Percentiles rank a stretch among this genome's conserved stretches.
These are phyloP conservation scores for Trichoderma lentiforme DNA, from an alignment of 2,329 filamentous ascomycete species.

Conservation along the genomic window DNA sequence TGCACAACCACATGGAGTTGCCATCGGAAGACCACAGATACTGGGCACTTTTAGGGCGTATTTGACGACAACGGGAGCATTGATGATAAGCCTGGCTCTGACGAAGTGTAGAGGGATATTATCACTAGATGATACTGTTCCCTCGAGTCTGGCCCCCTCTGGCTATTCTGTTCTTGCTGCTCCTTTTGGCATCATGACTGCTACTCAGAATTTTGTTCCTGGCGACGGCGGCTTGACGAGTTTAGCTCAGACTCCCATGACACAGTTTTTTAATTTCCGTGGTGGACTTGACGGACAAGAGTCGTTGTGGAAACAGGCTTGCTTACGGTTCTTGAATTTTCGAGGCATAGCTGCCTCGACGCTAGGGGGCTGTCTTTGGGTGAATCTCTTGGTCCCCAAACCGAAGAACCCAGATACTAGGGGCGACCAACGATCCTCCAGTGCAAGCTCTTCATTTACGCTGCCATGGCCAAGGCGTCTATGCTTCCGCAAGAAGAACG, in stretches of 20 bases:
- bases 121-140: conserved; percentile 43
- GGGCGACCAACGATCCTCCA: conserved; percentile 39
- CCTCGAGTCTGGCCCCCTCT: conserved; percentile 38
- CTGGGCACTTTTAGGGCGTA: conserved; percentile 53
- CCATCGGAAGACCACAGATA: conserved; percentile 28
- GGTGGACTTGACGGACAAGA: conserved; percentile 40
- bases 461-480: conserved; percentile 54
- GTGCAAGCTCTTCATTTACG: conserved; percentile 35
- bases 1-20: conserved; percentile 21
- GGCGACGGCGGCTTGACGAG: conserved; percentile 33
- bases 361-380: conserved; percentile 47
- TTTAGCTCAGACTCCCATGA: conserved; percentile 51
- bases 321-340: conserved; percentile 49
- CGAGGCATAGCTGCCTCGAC: conserved; percentile 45
- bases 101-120: conserved; percentile 47
- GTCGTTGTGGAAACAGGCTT: conserved; percentile 48
- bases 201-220: conserved; percentile 24
- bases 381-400: conserved; percentile 48
- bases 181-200: conserved; percentile 47
- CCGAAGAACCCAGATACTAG: conserved; percentile 43
- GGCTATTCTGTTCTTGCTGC: conserved; percentile 51
- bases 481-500: conserved; percentile 49
- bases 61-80: conserved; percentile 53
- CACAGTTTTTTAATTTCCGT: conserved; percentile 45
- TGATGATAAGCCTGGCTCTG: conserved; percentile 50